Percentiles rank a stretch among this genome's conserved stretches.
These are phyloP conservation scores for Hanseniaspora uvarum DNA, from an alignment of 1,139 yeast species.

Conservation along the genomic window DNA sequence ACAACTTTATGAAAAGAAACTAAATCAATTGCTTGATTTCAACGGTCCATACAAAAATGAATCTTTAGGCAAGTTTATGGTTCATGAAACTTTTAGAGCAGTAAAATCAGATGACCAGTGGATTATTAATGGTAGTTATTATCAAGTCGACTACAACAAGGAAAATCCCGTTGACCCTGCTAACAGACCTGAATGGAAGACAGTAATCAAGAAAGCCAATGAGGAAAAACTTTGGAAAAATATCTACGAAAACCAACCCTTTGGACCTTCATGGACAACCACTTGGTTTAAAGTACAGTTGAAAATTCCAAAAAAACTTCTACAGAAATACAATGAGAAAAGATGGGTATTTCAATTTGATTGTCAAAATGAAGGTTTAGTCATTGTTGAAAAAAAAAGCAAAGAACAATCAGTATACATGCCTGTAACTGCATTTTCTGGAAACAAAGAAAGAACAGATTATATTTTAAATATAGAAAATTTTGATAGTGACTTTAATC, in stretches of 20 bases:
- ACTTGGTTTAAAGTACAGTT: conserved; percentile 77
- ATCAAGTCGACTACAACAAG: conserved; percentile 27
- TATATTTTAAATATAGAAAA: conserved; percentile 32
- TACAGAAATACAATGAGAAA: conserved; percentile 28
- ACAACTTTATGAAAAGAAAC: conserved; percentile 61
- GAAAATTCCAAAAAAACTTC: conserved; percentile 43
- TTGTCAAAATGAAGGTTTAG: conserved; percentile 72
- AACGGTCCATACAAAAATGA: conserved; percentile 61
- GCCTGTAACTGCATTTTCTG: conserved; percentile 78
- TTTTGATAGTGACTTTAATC: conserved; percentile 36
- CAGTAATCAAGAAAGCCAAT: conserved; percentile 41
- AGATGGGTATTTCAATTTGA: conserved; percentile 74
- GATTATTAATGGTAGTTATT: conserved; percentile 26
- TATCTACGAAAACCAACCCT: conserved; percentile 60
- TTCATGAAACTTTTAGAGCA: conserved; percentile 39
- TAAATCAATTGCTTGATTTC: conserved; percentile 66
- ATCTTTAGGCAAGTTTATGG: conserved; percentile 77
- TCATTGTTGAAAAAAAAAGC: conserved; percentile 40
- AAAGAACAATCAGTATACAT: conserved; percentile 37
- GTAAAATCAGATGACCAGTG: conserved; percentile 24
- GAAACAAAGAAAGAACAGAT: conserved; percentile 69
- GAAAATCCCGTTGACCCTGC: conserved; percentile 31
- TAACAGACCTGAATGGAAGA: conserved; percentile 63
- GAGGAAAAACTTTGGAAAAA: conserved; percentile 30
- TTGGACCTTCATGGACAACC: conserved; percentile 94